Evolutionary conservation across 2,329 filamentous ascomycete species (phyloP).

Genomic region (Penicillium sp.): DNA sequence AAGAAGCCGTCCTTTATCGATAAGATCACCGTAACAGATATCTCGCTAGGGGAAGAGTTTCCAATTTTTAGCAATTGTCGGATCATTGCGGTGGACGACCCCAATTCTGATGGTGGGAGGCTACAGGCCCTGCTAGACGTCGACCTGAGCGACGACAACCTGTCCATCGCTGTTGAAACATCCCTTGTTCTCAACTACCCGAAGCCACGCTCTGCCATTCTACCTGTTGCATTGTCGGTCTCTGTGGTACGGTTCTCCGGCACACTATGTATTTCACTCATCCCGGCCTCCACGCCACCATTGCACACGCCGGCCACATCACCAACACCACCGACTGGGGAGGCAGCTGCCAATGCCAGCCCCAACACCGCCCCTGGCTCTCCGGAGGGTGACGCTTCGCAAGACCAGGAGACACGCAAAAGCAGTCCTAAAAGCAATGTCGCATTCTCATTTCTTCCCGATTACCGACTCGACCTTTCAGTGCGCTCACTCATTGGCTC

Average conservation of each 20-base stretch:
- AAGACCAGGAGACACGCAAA: conserved; percentile 26
- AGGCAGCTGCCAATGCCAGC: conserved; percentile 3
- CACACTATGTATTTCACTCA: conserved; percentile 88
- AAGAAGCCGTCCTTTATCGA: conserved; percentile 90
- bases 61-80: conserved; percentile 98
- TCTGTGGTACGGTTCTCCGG: conserved; percentile 93
- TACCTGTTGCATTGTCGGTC: conserved; percentile 88
- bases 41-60: conserved; percentile 93
- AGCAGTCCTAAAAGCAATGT: conserved; percentile 75
- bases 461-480: conserved; percentile 65
- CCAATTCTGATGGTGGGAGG: conserved; percentile 63
- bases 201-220: conserved; percentile 78
- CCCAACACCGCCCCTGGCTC: conserved; percentile 9
- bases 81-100: conserved; percentile 73
- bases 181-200: conserved; percentile 94
- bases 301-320: conserved; percentile 37
- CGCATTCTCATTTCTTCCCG: conserved; percentile 77
- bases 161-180: conserved; percentile 91
- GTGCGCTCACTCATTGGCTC: conserved; percentile 63
- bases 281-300: conserved; percentile 58
- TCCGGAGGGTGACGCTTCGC: conserved; percentile 7
- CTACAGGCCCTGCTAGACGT: conserved; percentile 96
- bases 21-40: conserved; percentile 88
- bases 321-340: conserved; percentile 27
- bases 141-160: conserved; percentile 84